Conservation (phyloP, 768 basidiomycete species). For the Macrolepiota dolichaula region DNA sequence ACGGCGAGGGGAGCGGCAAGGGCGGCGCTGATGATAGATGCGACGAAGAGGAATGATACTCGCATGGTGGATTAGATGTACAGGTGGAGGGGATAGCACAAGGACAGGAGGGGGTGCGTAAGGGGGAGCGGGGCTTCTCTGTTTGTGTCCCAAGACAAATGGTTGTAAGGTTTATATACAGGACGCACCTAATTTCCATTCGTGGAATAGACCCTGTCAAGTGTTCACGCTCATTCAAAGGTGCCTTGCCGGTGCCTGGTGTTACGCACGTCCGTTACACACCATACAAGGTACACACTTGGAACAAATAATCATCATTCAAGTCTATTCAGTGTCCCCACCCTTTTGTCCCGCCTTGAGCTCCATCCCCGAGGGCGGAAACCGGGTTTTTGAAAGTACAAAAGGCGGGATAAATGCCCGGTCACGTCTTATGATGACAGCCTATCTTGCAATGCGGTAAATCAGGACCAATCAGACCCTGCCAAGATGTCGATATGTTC, state of each 20-base stretch:
- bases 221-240: neutral
- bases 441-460: neutral
- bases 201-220: neutral
- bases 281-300: neutral
- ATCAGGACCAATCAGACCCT: neutral
- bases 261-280: neutral
- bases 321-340: neutral
- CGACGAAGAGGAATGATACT: constrained; percentile 4
- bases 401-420: no score
- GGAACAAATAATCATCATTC: neutral
- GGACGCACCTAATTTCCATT: neutral
- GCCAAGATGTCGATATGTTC: neutral
- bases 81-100: neutral
- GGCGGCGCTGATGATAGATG: constrained; percentile 3
- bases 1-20: constrained; percentile 15
- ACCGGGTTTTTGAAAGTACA: no score
- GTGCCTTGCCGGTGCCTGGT: constrained; percentile 11
- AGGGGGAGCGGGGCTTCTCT: neutral
- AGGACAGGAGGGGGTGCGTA: neutral
- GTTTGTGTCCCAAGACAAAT: neutral
- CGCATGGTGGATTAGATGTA: constrained; percentile 1
- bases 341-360: neutral
- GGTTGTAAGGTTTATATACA: neutral
- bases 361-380: no score
- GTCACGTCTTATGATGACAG: no score